phyloP scores from a whole-genome alignment of 768 basidiomycete genomes.

The Kwoniella sp. region DNA sequence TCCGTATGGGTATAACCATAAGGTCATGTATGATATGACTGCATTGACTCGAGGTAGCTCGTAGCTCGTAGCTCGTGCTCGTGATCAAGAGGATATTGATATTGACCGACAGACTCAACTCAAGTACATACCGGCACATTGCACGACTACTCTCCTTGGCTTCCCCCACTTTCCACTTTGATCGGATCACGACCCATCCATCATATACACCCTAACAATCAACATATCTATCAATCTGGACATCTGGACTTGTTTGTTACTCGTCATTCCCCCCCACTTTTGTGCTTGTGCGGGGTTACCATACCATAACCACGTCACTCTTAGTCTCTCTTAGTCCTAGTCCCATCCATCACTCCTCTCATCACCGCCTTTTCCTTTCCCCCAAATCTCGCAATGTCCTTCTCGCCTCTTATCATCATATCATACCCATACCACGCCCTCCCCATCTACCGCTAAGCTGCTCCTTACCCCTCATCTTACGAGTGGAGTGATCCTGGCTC shows the following conservation, averaged over 20 bases:
- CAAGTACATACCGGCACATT: not conserved
- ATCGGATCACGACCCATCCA: not conserved
- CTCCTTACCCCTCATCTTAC: not conserved
- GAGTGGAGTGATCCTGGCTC: too few relatives aligned
- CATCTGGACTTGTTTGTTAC: too few relatives aligned
- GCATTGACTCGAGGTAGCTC: not conserved
- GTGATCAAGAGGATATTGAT: not conserved
- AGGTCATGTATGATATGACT: too few relatives aligned
- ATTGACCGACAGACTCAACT: not conserved
- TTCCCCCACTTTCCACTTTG: not conserved
- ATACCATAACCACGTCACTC: too few relatives aligned
- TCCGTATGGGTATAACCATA: too few relatives aligned
- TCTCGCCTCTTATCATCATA: not conserved
- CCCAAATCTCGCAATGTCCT: not conserved
- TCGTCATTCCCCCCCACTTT: too few relatives aligned
- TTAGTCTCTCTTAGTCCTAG: too few relatives aligned
- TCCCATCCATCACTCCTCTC: too few relatives aligned
- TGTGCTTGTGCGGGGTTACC: too few relatives aligned
- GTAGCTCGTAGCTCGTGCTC: too few relatives aligned
- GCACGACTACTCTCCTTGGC: not conserved
- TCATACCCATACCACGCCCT: not conserved
- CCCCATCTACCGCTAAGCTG: not conserved
- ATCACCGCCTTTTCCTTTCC: not conserved
- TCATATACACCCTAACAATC: not conserved
- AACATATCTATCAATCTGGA: not conserved